Conservation (phyloP, 352 stramenopile genomes). For the Phytopythium mirpurense region DNA sequence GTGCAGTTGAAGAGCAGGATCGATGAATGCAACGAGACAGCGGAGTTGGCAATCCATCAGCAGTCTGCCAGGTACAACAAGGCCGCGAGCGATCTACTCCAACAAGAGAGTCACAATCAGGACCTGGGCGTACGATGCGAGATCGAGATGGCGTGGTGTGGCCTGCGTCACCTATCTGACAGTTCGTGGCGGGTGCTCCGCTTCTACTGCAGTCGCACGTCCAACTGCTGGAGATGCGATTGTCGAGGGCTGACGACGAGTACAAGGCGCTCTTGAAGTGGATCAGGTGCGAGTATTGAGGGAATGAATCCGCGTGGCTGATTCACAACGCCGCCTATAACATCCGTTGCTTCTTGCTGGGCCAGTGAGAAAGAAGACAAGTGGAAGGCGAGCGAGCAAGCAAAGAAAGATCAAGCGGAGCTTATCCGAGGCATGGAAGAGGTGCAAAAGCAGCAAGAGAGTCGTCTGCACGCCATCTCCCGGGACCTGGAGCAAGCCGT, state of each 20-base stretch:
- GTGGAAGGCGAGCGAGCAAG: constrained; percentile 21
- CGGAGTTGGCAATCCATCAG: background rate
- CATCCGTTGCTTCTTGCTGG: background rate
- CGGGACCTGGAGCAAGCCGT: constrained; percentile 19
- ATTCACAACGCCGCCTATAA: too few species aligned
- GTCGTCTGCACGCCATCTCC: constrained; percentile 12
- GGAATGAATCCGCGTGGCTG: too few species aligned
- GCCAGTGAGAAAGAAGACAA: constrained; percentile 42
- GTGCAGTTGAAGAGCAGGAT: background rate
- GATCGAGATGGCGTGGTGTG: background rate
- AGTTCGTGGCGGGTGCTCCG: background rate
- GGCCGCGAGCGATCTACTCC: constrained; percentile 1
- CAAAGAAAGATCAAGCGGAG: constrained; percentile 30
- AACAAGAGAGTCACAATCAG: background rate
- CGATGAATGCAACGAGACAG: background rate
- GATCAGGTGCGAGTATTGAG: constrained; percentile 7
- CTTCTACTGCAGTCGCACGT: background rate
- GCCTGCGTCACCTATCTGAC: too few species aligned
- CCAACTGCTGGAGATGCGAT: background rate
- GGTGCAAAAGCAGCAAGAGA: constrained; percentile 17
- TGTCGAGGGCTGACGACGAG: background rate
- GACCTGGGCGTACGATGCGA: background rate
- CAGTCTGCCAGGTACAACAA: constrained; percentile 5
- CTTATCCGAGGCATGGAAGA: constrained; percentile 31
- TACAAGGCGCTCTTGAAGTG: constrained; percentile 1